phyloP scores from a whole-genome alignment of 441 rosid species.

The Pelargonium australe region DNA sequence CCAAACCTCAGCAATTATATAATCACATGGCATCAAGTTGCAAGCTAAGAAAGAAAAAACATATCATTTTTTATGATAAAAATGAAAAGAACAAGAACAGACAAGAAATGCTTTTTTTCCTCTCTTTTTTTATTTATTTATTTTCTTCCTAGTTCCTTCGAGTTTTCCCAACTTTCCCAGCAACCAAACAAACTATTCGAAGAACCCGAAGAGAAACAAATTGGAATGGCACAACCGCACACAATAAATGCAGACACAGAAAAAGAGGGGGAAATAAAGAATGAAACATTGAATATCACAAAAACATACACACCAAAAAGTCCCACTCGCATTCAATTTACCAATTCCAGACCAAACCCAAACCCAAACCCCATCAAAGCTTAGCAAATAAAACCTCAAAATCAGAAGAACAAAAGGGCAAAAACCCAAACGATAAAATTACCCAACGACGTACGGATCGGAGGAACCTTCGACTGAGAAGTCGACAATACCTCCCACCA shows the following conservation, averaged over 20 bases:
- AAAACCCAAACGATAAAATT: constrained; percentile 19
- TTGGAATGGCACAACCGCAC: not conserved
- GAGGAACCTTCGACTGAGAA: constrained; percentile 78
- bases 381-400: constrained; percentile 9
- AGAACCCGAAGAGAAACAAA: not conserved
- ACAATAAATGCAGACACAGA: not conserved
- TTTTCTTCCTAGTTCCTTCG: constrained; percentile 18
- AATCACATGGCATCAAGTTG: not conserved
- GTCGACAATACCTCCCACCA: constrained; percentile 61
- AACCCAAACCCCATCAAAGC: constrained; percentile 11
- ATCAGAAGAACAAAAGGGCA: not conserved
- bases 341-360: constrained; percentile 4
- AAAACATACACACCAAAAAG: not conserved
- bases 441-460: constrained; percentile 86
- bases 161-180: constrained; percentile 19
- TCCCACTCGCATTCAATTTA: not conserved
- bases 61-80: not conserved
- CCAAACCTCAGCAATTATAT: constrained; percentile 7
- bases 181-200: not conserved
- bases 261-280: not conserved
- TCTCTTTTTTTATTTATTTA: too few relatives aligned
- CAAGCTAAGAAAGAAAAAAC: not conserved
- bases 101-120: constrained; percentile 12
- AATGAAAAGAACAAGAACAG: constrained; percentile 19
- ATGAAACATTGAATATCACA: too few relatives aligned